Evolutionary conservation across 2,329 filamentous ascomycete species (phyloP).

Genomic region (Penicillium palitans): DNA sequence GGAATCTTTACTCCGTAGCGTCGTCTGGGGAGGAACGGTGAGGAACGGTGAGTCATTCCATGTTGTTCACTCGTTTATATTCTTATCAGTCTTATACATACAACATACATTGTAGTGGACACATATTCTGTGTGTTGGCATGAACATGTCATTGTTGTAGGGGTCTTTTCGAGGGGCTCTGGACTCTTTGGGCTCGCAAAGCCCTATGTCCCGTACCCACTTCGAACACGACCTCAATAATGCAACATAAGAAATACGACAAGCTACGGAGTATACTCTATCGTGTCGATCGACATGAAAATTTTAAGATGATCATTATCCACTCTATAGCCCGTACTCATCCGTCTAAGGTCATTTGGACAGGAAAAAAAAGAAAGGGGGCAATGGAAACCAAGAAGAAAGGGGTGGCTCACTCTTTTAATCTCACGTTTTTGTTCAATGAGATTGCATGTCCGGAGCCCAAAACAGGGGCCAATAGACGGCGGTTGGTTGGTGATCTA

Average conservation of each 20-base stretch:
- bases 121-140: not conserved
- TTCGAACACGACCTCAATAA: not conserved
- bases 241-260: not conserved
- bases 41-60: slow-evolving; percentile 15
- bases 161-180: not conserved
- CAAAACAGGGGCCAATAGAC: not conserved
- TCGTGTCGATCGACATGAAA: not conserved
- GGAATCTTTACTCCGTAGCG: not conserved
- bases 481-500: not conserved
- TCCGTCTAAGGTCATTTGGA: not conserved
- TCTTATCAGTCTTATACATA: not conserved
- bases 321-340: not conserved
- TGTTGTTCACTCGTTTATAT: not conserved
- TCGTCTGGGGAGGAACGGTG: slow-evolving; percentile 12
- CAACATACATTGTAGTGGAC: too few species aligned
- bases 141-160: not conserved
- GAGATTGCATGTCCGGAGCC: not conserved
- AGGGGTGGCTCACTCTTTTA: not conserved
- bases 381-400: not conserved
- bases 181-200: not conserved
- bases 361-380: not conserved
- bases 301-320: not conserved
- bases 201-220: not conserved
- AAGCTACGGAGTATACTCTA: not conserved
- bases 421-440: not conserved